Evolutionary conservation across 2,329 filamentous ascomycete genomes (phyloP).

Genomic region (Trichoderma pleuroti): DNA sequence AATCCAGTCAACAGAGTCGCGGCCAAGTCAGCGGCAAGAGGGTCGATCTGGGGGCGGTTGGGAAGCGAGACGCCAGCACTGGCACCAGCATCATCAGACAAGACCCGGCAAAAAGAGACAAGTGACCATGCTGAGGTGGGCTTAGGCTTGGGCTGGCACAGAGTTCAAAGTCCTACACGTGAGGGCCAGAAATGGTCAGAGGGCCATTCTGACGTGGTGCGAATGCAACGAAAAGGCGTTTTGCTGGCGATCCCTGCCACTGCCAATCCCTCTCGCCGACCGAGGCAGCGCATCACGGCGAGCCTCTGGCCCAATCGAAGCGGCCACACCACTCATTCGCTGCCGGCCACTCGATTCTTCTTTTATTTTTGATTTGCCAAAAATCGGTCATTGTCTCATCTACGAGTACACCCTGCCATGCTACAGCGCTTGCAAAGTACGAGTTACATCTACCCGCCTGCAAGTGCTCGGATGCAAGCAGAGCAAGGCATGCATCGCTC

Average conservation of each 20-base stretch:
- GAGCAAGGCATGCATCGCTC: background rate
- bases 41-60: constrained; percentile 1
- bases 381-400: background rate
- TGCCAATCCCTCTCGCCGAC: background rate
- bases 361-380: background rate
- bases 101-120: background rate
- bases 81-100: background rate
- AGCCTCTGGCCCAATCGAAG: background rate
- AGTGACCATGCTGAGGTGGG: background rate
- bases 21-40: background rate
- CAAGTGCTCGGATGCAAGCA: background rate
- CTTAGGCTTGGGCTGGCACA: background rate
- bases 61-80: constrained; percentile 13
- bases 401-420: background rate
- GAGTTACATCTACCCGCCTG: background rate
- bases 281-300: background rate
- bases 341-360: background rate
- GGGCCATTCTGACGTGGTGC: constrained; percentile 5
- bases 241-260: constrained; percentile 3
- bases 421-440: background rate
- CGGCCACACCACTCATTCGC: background rate
- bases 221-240: background rate
- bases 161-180: background rate
- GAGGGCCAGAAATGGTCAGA: background rate
- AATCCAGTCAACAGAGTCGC: background rate